Evolutionary conservation across 192 early-diverging fungal species (phyloP), one percentile per base, ranked within the genome.

Genomic region (Dissophora globulifera): DNA sequence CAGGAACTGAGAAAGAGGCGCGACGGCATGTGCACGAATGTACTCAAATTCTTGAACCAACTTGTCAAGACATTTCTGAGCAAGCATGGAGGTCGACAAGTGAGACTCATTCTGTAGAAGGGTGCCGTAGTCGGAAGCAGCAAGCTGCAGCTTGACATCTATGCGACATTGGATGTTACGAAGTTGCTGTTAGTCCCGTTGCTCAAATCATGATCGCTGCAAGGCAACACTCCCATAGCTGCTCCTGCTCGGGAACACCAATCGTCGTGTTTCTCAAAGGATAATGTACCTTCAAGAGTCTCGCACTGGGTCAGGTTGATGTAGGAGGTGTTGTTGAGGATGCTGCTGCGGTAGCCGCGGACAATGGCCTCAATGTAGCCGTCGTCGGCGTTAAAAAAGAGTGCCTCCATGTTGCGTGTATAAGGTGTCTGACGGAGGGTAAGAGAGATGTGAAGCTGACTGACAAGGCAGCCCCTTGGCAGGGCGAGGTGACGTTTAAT

Each of bases 261-360:
- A n/a, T n/a, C n/a, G n/a, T n/a, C 43, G 43, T n/a, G 43, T 4
- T 17, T n/a, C 17, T 5, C 9, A 9, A 9, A 17, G 17, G 43
- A 17, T 17, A n/a, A 45, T 45, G 43, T 64, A 94, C 92, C 93
- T 69, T 98, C 98, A 46, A 99, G 87, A 17, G 94, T 97, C 80
- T 98, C 96, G 87, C 98, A 98, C 74, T 98, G 98, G 17, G 95
- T 92, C 58, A 99, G 82, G 88, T 98, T 99, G 49, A 92, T 80
- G 85, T 99, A 99, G 56, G 95, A 88, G 35, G 84, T 83, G 35
- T 82, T 75, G 30, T 83, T 92, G 52, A 98, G 84, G 60, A 99
- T 89, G 31, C 92, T 95, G 59, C 88, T 86, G 67, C 93, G 92
- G 88, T 93, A 98, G 17, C 98, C 98, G 58, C 98, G 91, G 49